Base-by-base conservation (phyloP, 2,329 filamentous ascomycete genomes). In the Claviceps arundinis region DNA sequence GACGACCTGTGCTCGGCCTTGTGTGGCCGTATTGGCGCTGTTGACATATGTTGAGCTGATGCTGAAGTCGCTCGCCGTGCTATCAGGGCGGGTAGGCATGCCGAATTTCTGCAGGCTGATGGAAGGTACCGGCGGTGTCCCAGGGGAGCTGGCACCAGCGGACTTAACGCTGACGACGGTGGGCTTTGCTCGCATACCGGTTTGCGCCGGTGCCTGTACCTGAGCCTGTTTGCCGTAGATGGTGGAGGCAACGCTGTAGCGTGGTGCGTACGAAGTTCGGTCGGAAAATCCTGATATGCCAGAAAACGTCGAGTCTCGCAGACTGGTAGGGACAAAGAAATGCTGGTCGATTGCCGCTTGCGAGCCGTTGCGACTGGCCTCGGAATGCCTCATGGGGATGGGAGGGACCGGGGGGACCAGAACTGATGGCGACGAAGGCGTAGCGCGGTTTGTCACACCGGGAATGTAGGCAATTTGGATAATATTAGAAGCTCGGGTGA, bases 401-500 rank as follows among this genome's bases (percentile, higher is more conserved):
- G 91, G 89, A 43, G 93, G 93, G 4, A 98, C 90, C 0, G 91
- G 91, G n/a, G 90, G 89, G 4, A 94, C 86, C 49, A 91, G 78
- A 19, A 89, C 73, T 41, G 81, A 82, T 3, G 88, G 87, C 0
- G 89, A 91, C n/a, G 85, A 84, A 5, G 87, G 86, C 7, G 84
- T 83, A 13, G 90, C 89, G 59, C 91, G 81, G 70, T 96, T 96
- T 55, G 89, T 96, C 61, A 97, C 90, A 55, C 93, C 93, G 14
- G 93, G 93, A 58, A 98, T 97, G 68, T 97, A 98, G 52, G 93
- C 93, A 69, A 98, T 98, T 70, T 97, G 93, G 62, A 98, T 98
- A 65, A 98, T 91, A 73, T 98, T 98, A 62, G 93, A 97, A 48
- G 93, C 93, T 56, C 93, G 84, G 17, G 93, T 97, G 55, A 96